Base-by-base conservation (phyloP, 1,284 basidiomycete genomes). In the Ceratobasidium sp. region DNA sequence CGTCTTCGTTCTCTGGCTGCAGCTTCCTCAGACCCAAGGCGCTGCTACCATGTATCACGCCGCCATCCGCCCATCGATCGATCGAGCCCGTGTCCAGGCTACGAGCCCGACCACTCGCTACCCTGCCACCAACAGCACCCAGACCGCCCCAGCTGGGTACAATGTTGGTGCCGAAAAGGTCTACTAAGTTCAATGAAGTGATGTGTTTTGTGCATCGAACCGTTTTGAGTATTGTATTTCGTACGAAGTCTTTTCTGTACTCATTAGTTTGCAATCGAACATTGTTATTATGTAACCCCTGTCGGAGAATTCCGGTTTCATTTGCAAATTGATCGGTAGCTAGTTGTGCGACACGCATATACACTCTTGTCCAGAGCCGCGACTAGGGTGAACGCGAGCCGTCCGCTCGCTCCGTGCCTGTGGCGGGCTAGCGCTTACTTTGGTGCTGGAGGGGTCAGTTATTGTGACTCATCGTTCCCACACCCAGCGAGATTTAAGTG, bases 1-100 rank as follows among this genome's bases (percentile, higher is more conserved):
- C 75, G 78, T 92, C 80, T 95, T 96, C 88, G 91, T 95, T 84
- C 86, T 96, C 83, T 97, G 94, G 94, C 89, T 95, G 81, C 93
- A 94, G 85, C 89, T 95, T 77, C 93, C 93, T 54, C 90, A 88
- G 66, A 91, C 93, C 88, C 71, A 76, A 77, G 78, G 78, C 50
- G 78, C 79, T 33, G 66, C 66, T 42, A 76, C 56, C 15, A 46
- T 80, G 74, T 68, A 79, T 78, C 68, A 57, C 77, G 42, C 77
- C 59, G 66, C 79, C 62, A 46, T 78, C 76, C 71, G 71, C 38
- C 76, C 79, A 59, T 46, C 79, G 56, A 66, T 80, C 42, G 69
- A 73, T 70, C 64, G 80, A 69, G 65, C 65, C 26, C 59, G 64
- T 26, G 38, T 73, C 46, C 65, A 75, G 38, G 57, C 78, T 15